Base-by-base conservation (phyloP, 2,329 filamentous ascomycete species). In the Herpotrichia juniperi region DNA sequence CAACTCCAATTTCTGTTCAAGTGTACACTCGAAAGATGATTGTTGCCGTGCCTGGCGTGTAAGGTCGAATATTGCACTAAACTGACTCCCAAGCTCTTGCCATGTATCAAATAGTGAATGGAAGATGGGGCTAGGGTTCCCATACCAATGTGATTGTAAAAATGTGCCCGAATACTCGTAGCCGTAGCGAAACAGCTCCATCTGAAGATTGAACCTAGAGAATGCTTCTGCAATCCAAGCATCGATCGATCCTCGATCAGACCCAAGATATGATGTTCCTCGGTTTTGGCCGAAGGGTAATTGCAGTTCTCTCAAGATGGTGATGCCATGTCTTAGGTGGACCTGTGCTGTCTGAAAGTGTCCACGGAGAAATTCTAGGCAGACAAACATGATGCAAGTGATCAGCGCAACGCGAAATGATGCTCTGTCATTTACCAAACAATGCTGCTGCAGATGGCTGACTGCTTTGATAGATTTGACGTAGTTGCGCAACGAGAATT, bases 191-290 rank as follows among this genome's bases (percentile, higher is more conserved):
- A 67, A 66, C 7, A 68, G 50, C 22, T 35, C 50, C 2, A 40
- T 48, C 42, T 63, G 63, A 4, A 64, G 39, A 9, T 61, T 45
- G 2, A 66, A 44, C 12, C 69, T 64, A 1, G 65, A 62, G 26
- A 82, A 78, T 2, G 69, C 72, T 50, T 79, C 76, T 2, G 75
- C 54, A 14, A 83, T 76, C 67, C 74, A 78, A 32, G 75, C 68
- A 39, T 82, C 78, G 0, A 71, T 59, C 1, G 65, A 65, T 4
- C 73, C 69, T 19, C 53, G 47, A 53, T 46, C 24, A 52, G 40
- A 32, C 48, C 57, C 40, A 4, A 62, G 30, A 5, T 56, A 6
- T 14, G 12, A 12, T 2, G 17, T 19, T 11, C 48, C 58, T 17
- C 37, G 28, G 22, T 42, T 45, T 12, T 28, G 22, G 16, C 42